phyloP scores from a whole-genome alignment of 176 grass and related monocot species.

The Triticum urartu region DNA sequence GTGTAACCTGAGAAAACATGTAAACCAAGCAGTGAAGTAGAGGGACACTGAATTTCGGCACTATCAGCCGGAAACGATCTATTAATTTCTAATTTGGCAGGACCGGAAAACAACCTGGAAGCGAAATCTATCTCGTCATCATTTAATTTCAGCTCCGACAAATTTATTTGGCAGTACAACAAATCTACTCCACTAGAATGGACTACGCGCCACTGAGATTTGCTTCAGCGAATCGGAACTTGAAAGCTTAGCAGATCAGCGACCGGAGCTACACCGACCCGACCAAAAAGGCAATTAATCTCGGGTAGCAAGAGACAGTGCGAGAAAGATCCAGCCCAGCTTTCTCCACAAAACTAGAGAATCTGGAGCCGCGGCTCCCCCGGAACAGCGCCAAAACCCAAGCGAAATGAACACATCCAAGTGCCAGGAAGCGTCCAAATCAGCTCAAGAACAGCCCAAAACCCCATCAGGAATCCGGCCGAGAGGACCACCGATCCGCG shows the following conservation, averaged over 20 bases:
- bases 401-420: conserved; percentile 22
- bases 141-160: conserved; percentile 5
- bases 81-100: neutral
- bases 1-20: neutral
- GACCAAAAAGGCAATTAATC: conserved; percentile 2
- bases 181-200: neutral
- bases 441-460: conserved; percentile 12
- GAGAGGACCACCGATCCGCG: conserved; percentile 31
- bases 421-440: conserved; percentile 14
- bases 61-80: neutral
- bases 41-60: neutral
- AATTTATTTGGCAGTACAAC: neutral
- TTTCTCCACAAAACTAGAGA: conserved; percentile 22
- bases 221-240: conserved; percentile 18
- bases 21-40: neutral
- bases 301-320: neutral
- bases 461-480: conserved; percentile 40
- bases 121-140: neutral
- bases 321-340: conserved; percentile 21
- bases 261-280: conserved; percentile 17
- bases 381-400: conserved; percentile 9
- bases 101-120: neutral
- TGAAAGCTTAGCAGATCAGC: conserved; percentile 36
- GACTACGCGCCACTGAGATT: conserved; percentile 20
- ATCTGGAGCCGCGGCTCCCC: neutral